A percentile compares a stretch with the other conserved stretches of the same genome.
Conservation (phyloP, 2,329 filamentous ascomycete species). For the Ceratocystis destructans region DNA sequence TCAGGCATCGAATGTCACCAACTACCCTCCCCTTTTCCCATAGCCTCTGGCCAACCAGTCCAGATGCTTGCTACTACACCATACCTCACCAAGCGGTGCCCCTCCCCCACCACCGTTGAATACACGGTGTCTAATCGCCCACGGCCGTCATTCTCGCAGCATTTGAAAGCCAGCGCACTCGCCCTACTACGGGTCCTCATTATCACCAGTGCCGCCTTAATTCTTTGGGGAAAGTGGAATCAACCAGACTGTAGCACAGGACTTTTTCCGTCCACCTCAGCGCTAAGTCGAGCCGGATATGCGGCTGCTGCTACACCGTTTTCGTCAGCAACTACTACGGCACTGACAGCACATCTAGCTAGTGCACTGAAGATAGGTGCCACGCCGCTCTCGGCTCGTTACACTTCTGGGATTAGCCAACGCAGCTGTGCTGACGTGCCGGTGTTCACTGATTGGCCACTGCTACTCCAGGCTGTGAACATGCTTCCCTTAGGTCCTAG, state of each 20-base stretch:
- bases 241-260: constrained; percentile 22
- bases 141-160: constrained; percentile 34
- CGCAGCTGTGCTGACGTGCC: constrained; percentile 23
- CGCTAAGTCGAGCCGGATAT: background rate
- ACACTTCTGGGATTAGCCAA: constrained; percentile 19
- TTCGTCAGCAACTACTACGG: background rate
- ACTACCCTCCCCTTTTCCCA: background rate
- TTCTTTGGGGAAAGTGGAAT: constrained; percentile 38
- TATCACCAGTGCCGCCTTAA: constrained; percentile 32
- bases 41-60: constrained; percentile 1
- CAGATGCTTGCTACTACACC: constrained; percentile 49
- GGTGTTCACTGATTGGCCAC: constrained; percentile 24
- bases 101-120: constrained; percentile 77
- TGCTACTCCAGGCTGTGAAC: constrained; percentile 27
- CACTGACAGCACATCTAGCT: background rate
- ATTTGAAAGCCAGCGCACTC: constrained; percentile 33
- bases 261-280: constrained; percentile 2
- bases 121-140: constrained; percentile 82
- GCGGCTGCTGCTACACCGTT: background rate
- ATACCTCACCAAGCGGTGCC: constrained; percentile 48
- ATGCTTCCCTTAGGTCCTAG: constrained; percentile 30
- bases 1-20: background rate
- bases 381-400: background rate
- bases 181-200: constrained; percentile 32
- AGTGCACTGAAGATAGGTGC: background rate